phyloP scores from a whole-genome alignment of 768 basidiomycete genomes.

The Russula ochroleuca region DNA sequence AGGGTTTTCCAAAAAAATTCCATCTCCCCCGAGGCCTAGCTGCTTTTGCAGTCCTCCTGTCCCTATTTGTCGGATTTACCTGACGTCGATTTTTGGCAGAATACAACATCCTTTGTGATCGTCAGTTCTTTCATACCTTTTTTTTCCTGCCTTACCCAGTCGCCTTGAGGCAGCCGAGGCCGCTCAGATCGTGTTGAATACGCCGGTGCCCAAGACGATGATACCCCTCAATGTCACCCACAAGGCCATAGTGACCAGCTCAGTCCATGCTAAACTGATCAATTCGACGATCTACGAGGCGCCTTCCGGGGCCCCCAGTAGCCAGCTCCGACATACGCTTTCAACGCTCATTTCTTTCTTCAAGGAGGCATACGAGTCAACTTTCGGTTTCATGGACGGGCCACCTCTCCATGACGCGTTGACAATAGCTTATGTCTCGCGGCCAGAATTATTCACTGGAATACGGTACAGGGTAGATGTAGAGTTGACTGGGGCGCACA shows the following conservation, averaged over 20 bases:
- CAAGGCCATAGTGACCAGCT: conserved; percentile 65
- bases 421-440: conserved; percentile 69
- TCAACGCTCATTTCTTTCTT: conserved; percentile 75
- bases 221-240: conserved; percentile 88
- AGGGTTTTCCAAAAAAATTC: too few species aligned
- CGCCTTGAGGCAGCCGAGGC: conserved; percentile 57
- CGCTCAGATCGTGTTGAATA: conserved; percentile 72
- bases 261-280: conserved; percentile 52
- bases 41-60: too few species aligned
- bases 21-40: too few species aligned
- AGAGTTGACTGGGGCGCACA: conserved; percentile 64
- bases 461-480: conserved; percentile 75
- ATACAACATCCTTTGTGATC: conserved; percentile 79
- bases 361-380: conserved; percentile 62
- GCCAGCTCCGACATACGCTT: conserved; percentile 62
- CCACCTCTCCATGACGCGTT: conserved; percentile 87
- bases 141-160: neutral
- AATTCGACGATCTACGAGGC: conserved; percentile 29
- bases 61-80: neutral
- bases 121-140: conserved; percentile 42
- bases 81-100: conserved; percentile 40
- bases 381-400: conserved; percentile 78
- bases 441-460: conserved; percentile 59
- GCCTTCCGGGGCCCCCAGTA: conserved; percentile 32
- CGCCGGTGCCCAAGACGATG: conserved; percentile 66